Conservation (phyloP, 352 stramenopile genomes). For the Globisporangium echinulatum region DNA sequence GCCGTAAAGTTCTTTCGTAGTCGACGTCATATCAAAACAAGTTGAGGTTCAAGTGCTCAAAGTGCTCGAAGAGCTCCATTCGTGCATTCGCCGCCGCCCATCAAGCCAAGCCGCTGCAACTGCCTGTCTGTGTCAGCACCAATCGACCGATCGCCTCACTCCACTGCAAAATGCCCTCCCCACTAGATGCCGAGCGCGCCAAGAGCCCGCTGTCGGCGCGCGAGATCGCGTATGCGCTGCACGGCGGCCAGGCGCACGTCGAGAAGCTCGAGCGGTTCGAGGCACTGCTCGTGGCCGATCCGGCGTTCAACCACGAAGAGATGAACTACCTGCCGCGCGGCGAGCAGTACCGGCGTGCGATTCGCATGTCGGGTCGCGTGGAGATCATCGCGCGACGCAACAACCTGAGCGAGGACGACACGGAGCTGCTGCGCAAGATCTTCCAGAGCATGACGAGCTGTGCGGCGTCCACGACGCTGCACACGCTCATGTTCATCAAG, state of each 20-base stretch:
- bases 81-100: too few relatives aligned
- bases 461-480: constrained; percentile 47
- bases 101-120: too few relatives aligned
- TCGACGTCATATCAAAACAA: too few relatives aligned
- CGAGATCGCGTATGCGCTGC: constrained; percentile 59
- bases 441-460: constrained; percentile 53
- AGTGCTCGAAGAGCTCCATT: too few relatives aligned
- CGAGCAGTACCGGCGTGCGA: constrained; percentile 49
- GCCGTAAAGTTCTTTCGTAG: too few relatives aligned
- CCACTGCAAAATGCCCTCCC: background rate
- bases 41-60: too few relatives aligned
- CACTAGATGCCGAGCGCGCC: constrained; percentile 28
- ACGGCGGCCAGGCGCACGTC: constrained; percentile 40
- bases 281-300: constrained; percentile 45
- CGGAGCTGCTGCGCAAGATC: too few relatives aligned
- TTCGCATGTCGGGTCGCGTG: constrained; percentile 49
- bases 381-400: constrained; percentile 55
- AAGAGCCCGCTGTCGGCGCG: constrained; percentile 36
- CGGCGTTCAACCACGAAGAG: constrained; percentile 45
- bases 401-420: constrained; percentile 18
- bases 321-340: constrained; percentile 67
- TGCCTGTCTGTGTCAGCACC: too few relatives aligned
- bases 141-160: too few relatives aligned
- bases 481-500: constrained; percentile 72
- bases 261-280: constrained; percentile 56